phyloP scores from a whole-genome alignment of 1,284 basidiomycete genomes.

The Malassezia pachydermatis region DNA sequence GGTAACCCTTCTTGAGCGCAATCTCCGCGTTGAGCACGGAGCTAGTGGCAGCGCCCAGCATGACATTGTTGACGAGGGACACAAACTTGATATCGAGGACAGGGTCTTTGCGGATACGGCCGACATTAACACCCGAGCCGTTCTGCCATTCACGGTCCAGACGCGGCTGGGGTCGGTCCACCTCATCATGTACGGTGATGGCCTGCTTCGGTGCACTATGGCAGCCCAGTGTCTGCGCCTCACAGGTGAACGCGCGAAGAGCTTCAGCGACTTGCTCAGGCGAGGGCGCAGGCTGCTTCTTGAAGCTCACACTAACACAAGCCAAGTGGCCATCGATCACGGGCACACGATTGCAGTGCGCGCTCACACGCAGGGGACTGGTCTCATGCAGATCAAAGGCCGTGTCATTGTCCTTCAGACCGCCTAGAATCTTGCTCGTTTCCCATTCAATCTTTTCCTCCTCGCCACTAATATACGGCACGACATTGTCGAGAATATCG shows the following conservation, averaged over 20 bases:
- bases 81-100: constrained; percentile 78
- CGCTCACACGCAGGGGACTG: constrained; percentile 75
- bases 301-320: constrained; percentile 77
- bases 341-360: constrained; percentile 81
- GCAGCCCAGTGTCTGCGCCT: constrained; percentile 67
- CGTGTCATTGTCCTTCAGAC: constrained; percentile 27
- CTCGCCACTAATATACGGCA: constrained; percentile 77
- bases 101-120: constrained; percentile 75
- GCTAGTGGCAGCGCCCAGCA: constrained; percentile 89
- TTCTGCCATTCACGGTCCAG: constrained; percentile 82
- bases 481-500: constrained; percentile 92
- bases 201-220: constrained; percentile 76
- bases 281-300: constrained; percentile 66
- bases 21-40: constrained; percentile 96
- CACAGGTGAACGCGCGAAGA: constrained; percentile 63
- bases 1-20: constrained; percentile 67
- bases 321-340: constrained; percentile 86
- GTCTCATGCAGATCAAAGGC: constrained; percentile 71
- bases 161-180: constrained; percentile 86
- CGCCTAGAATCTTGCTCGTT: constrained; percentile 85
- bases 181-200: constrained; percentile 83
- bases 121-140: constrained; percentile 85
- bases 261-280: constrained; percentile 79
- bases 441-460: constrained; percentile 99
- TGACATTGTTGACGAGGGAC: constrained; percentile 85